Base-by-base conservation (phyloP, 2,329 filamentous ascomycete species). In the Hymenoscyphus linearis region DNA sequence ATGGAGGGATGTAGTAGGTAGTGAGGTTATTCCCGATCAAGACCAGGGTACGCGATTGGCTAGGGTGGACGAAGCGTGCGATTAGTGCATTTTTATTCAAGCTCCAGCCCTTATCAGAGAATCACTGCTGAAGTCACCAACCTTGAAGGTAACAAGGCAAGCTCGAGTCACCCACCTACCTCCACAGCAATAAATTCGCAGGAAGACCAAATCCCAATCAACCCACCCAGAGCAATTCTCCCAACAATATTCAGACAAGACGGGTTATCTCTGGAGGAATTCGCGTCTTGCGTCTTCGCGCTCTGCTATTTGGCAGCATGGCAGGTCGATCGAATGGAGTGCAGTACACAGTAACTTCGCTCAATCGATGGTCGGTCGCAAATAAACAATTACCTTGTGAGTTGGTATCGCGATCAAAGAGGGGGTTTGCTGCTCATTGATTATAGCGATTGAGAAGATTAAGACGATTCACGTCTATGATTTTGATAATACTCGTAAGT, bases 401-500 rank as follows among this genome's bases (percentile, higher is more conserved):
- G 65, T 35, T 9, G 78, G 70, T 50, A 14, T 16, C 5, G 27
- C 10, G 10, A 22, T 34, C 34, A 53, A 14, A 61, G 60, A 60
- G 63, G 7, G 59, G 27, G n/a, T 22, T 52, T 36, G 27, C 34
- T 54, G 53, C 64, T 70, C 59, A 71, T 55, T 58, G 6, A 12
- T 66, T 54, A 27, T 65, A 84, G 83, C 84, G 35, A 80, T 86
- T 12, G 80, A 88, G 50, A 80, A 85, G 60, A 88, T 98, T 75
- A 91, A 85, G 73, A 78, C 85, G 9, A 85, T 99, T 58, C 93
- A 98, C 73, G 84, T 99, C 68, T 98, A 98, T 78, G 95, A 99
- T 75, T 99, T 98, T 75, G 95, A 99, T 76, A 98, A 99, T 72
- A 98, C 93, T 40, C 78, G 90, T 93, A 79, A 74, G 87, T 66